Evolutionary conservation across 2,329 filamentous ascomycete genomes (phyloP).

Genomic region (Lachnellula hyalina): DNA sequence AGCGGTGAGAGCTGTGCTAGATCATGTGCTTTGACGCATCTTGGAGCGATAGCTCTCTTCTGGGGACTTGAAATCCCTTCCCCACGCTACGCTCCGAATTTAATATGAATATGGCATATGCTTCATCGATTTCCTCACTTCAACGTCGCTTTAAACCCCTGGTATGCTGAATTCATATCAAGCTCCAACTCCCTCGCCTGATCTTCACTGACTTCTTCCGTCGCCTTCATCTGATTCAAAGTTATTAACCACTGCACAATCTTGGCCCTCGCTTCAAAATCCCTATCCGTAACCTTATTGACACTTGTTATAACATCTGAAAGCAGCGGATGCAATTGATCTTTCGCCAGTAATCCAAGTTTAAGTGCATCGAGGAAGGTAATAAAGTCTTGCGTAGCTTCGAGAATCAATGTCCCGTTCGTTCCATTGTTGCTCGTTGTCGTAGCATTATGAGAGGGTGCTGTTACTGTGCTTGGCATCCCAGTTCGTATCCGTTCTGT

Average conservation of each 20-base stretch:
- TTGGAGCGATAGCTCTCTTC: too few species aligned
- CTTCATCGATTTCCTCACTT: conserved; percentile 15
- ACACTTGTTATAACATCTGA: conserved; percentile 96
- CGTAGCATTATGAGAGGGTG: conserved; percentile 40
- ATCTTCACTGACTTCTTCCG: conserved; percentile 81
- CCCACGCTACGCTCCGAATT: background rate
- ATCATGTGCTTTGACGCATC: too few species aligned
- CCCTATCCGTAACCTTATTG: conserved; percentile 91
- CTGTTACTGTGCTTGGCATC: conserved; percentile 74
- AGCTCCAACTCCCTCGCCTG: conserved; percentile 85
- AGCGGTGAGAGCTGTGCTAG: too few species aligned
- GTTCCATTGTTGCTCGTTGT: conserved; percentile 38
- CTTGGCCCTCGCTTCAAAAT: conserved; percentile 93
- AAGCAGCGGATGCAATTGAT: conserved; percentile 89
- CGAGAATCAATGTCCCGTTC: conserved; percentile 63
- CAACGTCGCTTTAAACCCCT: conserved; percentile 69
- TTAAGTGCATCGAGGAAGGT: conserved; percentile 94
- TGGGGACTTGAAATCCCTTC: background rate
- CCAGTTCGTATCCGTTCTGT: conserved; percentile 90
- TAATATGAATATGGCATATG: too few species aligned
- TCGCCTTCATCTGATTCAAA: conserved; percentile 95
- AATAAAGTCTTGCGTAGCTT: conserved; percentile 97
- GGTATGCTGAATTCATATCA: conserved; percentile 91
- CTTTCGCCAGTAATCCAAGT: conserved; percentile 87
- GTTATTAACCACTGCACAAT: conserved; percentile 98